Evolutionary conservation across 306 rosid species (phyloP).

Genomic region (Rubus parviflorus): DNA sequence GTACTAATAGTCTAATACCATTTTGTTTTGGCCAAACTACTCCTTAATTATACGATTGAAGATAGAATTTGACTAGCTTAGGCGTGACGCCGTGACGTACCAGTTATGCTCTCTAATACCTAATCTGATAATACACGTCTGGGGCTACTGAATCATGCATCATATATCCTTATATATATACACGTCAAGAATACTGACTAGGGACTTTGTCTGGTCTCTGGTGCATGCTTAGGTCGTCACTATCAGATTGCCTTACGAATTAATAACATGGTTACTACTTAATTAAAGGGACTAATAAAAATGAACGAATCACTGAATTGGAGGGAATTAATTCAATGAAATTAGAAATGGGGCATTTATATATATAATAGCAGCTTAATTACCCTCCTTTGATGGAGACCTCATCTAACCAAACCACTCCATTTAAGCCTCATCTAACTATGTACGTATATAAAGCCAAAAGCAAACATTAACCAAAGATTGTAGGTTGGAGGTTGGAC

Average conservation of each 20-base stretch:
- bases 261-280: not conserved
- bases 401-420: constrained; percentile 9
- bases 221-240: not conserved
- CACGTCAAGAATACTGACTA: not conserved
- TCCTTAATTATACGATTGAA: too few species aligned
- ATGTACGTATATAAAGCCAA: not conserved
- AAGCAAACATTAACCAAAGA: not conserved
- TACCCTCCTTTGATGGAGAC: not conserved
- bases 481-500: not conserved
- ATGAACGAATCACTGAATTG: not conserved
- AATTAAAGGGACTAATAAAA: too few species aligned
- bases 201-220: not conserved
- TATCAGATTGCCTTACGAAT: constrained; percentile 1
- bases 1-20: too few species aligned
- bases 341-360: not conserved
- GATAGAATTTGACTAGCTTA: too few species aligned
- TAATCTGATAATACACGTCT: not conserved
- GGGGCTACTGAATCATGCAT: not conserved
- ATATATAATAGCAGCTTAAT: not conserved
- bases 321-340: not conserved
- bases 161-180: not conserved
- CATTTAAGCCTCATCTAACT: not conserved
- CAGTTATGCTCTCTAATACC: too few species aligned
- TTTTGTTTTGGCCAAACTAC: too few species aligned
- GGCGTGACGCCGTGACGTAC: too few species aligned